Conservation (phyloP, 441 rosid species). For the Pelargonium citronellum region DNA sequence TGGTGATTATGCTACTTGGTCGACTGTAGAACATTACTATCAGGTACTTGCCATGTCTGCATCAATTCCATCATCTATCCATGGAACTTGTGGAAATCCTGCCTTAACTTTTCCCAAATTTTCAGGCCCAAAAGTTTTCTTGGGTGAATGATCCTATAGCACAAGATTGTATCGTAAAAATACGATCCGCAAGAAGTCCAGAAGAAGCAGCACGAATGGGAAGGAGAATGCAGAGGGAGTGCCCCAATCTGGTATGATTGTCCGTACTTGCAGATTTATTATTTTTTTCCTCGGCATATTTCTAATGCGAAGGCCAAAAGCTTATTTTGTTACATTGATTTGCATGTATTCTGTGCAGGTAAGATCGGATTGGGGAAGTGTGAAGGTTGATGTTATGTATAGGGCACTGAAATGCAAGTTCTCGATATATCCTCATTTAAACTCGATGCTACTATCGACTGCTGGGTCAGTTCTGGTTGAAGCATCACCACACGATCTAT, state of each 20-base stretch:
- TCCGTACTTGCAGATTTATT: background rate
- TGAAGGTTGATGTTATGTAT: slow-evolving; percentile 73
- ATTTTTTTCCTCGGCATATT: too few species aligned
- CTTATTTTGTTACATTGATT: too few species aligned
- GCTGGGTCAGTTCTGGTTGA: slow-evolving; percentile 76
- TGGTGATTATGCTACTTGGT: slow-evolving; percentile 59
- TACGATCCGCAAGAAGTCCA: slow-evolving; percentile 62
- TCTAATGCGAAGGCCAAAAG: too few species aligned
- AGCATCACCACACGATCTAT: slow-evolving; percentile 89
- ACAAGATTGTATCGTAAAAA: slow-evolving; percentile 50
- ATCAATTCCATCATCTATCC: slow-evolving; percentile 17
- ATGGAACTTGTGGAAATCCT: slow-evolving; percentile 9
- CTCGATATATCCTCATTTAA: slow-evolving; percentile 75
- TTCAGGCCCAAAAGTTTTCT: slow-evolving; percentile 68
- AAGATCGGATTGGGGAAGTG: slow-evolving; percentile 67
- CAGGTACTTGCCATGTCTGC: slow-evolving; percentile 43
- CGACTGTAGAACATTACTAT: slow-evolving; percentile 77
- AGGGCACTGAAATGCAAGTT: slow-evolving; percentile 74
- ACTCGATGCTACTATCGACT: slow-evolving; percentile 65
- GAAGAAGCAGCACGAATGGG: slow-evolving; percentile 88
- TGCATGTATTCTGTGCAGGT: slow-evolving; percentile 42
- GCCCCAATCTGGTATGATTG: slow-evolving; percentile 54
- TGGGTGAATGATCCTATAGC: slow-evolving; percentile 53
- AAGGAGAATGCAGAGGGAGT: slow-evolving; percentile 55
- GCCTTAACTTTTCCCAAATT: slow-evolving; percentile 8